Conservation (phyloP, 2,329 filamentous ascomycete genomes). For the Phoma sp. region DNA sequence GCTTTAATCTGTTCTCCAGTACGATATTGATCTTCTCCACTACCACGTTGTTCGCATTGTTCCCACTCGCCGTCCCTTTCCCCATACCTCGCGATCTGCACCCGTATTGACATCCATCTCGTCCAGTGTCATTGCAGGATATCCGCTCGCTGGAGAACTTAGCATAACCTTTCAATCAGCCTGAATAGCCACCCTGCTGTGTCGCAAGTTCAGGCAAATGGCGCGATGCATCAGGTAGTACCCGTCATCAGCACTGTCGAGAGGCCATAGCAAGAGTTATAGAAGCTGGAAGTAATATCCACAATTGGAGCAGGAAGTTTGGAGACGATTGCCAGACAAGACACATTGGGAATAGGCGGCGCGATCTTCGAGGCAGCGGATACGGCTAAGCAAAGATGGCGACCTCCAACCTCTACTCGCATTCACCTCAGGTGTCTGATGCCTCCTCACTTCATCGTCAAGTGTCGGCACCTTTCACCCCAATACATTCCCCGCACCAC, state of each 20-base stretch:
- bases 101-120: background rate
- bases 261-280: conserved; percentile 13
- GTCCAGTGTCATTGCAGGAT: background rate
- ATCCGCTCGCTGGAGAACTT: background rate
- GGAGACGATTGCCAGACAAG: background rate
- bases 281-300: conserved; percentile 7
- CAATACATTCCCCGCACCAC: conserved; percentile 46
- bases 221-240: conserved; percentile 26
- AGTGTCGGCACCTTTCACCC: conserved; percentile 36
- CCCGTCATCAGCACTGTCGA: conserved; percentile 15
- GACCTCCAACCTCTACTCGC: conserved; percentile 22
- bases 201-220: background rate
- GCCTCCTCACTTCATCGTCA: conserved; percentile 25
- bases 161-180: background rate
- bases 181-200: background rate
- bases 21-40: conserved; percentile 7
- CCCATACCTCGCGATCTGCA: conserved; percentile 1
- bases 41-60: conserved; percentile 16
- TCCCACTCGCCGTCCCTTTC: conserved; percentile 1
- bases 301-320: background rate
- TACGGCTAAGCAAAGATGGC: conserved; percentile 28
- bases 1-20: conserved; percentile 8
- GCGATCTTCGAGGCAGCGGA: background rate
- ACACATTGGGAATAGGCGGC: background rate
- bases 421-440: conserved; percentile 31